phyloP scores from a whole-genome alignment of 139 green algal genomes.

The Axilococcus clingmanii region DNA sequence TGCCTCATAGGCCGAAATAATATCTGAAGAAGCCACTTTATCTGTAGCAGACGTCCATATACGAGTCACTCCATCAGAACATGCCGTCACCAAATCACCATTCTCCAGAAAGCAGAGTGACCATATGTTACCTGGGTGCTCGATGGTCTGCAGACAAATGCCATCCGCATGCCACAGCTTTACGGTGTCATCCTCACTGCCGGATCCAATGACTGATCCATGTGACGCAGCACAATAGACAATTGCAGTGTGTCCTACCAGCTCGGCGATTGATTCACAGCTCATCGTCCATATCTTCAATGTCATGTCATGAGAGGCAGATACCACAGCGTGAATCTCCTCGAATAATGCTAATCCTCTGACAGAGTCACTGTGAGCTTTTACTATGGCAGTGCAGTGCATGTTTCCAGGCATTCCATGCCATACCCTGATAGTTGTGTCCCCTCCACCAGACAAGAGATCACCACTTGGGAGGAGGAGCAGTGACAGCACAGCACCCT shows the following conservation, averaged over 20 bases:
- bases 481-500: conserved; percentile 66
- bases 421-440: conserved; percentile 53
- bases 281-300: conserved; percentile 47
- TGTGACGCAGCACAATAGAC: conserved; percentile 61
- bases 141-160: conserved; percentile 34
- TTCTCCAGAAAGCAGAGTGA: conserved; percentile 60
- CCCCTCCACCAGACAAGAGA: conserved; percentile 65
- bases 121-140: conserved; percentile 89
- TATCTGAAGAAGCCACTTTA: conserved; percentile 26
- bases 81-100: conserved; percentile 74
- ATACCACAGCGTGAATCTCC: conserved; percentile 74
- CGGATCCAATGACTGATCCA: conserved; percentile 45
- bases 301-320: conserved; percentile 82
- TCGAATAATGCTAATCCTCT: conserved; percentile 60
- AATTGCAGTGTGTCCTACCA: conserved; percentile 79
- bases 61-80: conserved; percentile 65
- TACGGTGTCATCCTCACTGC: conserved; percentile 80
- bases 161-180: conserved; percentile 64
- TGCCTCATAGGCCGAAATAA: conserved; percentile 12
- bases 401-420: background rate
- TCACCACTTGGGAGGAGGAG: conserved; percentile 42
- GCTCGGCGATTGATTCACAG: conserved; percentile 45
- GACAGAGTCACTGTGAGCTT: conserved; percentile 75
- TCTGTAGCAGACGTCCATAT: conserved; percentile 51
- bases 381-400: conserved; percentile 47